Conservation (phyloP, 768 basidiomycete species). For the Omphalotus guepiniiformis region DNA sequence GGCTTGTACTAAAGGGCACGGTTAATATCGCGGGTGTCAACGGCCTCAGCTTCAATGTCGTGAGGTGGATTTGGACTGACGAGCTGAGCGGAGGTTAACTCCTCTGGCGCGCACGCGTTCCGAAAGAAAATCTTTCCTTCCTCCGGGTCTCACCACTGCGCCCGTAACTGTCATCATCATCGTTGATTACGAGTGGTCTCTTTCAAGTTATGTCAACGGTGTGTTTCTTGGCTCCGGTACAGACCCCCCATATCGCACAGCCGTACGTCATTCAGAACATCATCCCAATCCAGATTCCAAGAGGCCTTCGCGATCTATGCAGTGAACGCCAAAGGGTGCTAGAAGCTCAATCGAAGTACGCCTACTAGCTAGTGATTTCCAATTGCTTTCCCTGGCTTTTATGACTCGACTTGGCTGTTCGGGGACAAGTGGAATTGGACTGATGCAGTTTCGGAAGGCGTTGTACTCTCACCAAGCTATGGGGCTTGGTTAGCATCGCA, state of each 20-base stretch:
- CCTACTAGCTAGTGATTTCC: too few relatives aligned
- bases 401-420: slow-evolving; percentile 14
- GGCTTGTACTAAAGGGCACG: slow-evolving; percentile 19
- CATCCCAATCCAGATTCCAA: not conserved
- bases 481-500: slow-evolving; percentile 21
- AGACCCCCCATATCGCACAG: slow-evolving; percentile 1
- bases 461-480: slow-evolving; percentile 24
- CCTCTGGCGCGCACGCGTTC: slow-evolving; percentile 23
- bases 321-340: not conserved
- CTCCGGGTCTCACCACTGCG: slow-evolving; percentile 20
- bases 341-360: slow-evolving; percentile 5
- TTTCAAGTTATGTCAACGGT: slow-evolving; percentile 28
- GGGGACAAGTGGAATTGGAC: slow-evolving; percentile 21
- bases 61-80: slow-evolving; percentile 28
- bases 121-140: slow-evolving; percentile 19
- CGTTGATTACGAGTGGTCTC: slow-evolving; percentile 24
- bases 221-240: slow-evolving; percentile 14
- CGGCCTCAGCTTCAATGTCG: slow-evolving; percentile 13
- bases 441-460: slow-evolving; percentile 12
- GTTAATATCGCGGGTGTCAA: slow-evolving; percentile 18
- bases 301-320: slow-evolving; percentile 3
- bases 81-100: slow-evolving; percentile 7
- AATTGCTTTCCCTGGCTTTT: too few relatives aligned
- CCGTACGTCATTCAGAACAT: not conserved
- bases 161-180: slow-evolving; percentile 20